phyloP scores from a whole-genome alignment of 768 basidiomycete genomes.

The Boletus sensibilis region DNA sequence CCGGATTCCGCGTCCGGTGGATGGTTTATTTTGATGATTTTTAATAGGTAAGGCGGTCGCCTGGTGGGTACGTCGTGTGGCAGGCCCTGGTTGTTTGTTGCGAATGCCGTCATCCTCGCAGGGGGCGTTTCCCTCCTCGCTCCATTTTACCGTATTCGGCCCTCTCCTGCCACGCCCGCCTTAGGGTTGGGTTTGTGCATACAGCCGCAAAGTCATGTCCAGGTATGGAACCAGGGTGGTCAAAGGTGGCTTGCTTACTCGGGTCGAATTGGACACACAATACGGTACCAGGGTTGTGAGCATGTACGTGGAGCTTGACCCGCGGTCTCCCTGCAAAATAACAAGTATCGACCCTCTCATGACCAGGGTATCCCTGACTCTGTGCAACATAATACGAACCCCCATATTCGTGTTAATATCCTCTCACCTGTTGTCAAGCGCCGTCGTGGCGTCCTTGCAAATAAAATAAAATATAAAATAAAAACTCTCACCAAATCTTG shows the following conservation, averaged over 20 bases:
- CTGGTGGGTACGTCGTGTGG: slow-evolving; percentile 15
- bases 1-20: background rate
- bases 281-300: background rate
- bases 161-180: slow-evolving; percentile 3
- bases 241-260: background rate
- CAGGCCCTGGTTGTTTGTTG: slow-evolving; percentile 6
- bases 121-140: background rate
- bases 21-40: slow-evolving; percentile 1
- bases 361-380: slow-evolving; percentile 5
- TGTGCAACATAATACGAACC: background rate
- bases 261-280: background rate
- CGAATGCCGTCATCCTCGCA: slow-evolving; percentile 17
- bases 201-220: slow-evolving; percentile 18
- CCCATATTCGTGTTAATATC: slow-evolving; percentile 10
- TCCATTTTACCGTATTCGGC: slow-evolving; percentile 15
- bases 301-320: background rate
- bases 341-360: background rate
- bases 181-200: slow-evolving; percentile 3
- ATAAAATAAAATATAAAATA: background rate
- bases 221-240: slow-evolving; percentile 11
- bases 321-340: too few species aligned
- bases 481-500: slow-evolving; percentile 2
- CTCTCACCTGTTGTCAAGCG: slow-evolving; percentile 12
- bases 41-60: slow-evolving; percentile 2
- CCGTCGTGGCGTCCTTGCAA: background rate